Evolutionary conservation across 2,329 filamentous ascomycete genomes (phyloP).

Genomic region (Aspergillus fijiensis): DNA sequence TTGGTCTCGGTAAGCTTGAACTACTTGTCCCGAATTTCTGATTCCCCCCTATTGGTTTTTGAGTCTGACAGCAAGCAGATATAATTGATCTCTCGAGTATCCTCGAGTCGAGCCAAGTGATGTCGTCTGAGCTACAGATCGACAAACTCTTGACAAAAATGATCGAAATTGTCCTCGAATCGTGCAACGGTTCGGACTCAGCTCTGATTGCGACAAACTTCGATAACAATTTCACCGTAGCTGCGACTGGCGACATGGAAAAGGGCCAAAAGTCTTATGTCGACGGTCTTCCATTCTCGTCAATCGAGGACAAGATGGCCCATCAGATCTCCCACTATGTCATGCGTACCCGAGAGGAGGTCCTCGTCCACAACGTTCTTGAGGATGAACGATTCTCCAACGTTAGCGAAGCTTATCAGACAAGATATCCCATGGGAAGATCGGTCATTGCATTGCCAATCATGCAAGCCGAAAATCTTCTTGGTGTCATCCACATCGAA

Average conservation of each 20-base stretch:
- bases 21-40: background rate
- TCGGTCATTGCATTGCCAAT: slow-evolving; percentile 65
- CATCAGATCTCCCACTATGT: slow-evolving; percentile 63
- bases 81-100: slow-evolving; percentile 65
- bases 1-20: slow-evolving; percentile 36
- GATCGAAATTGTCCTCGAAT: slow-evolving; percentile 64
- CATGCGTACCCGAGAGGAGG: slow-evolving; percentile 62
- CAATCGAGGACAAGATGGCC: slow-evolving; percentile 59
- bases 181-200: slow-evolving; percentile 60
- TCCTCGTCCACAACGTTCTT: slow-evolving; percentile 62
- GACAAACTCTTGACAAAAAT: slow-evolving; percentile 63
- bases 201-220: slow-evolving; percentile 62
- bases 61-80: slow-evolving; percentile 50
- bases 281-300: slow-evolving; percentile 56
- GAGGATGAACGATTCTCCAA: slow-evolving; percentile 66
- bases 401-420: slow-evolving; percentile 57
- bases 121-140: slow-evolving; percentile 64
- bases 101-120: slow-evolving; percentile 63
- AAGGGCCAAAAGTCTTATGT: slow-evolving; percentile 54
- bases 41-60: background rate
- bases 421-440: slow-evolving; percentile 56
- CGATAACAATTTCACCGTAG: slow-evolving; percentile 59
- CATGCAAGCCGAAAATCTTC: slow-evolving; percentile 58
- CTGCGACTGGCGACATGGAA: slow-evolving; percentile 60
- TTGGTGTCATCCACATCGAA: slow-evolving; percentile 63